Conservation (phyloP, 441 rosid species). For the Biscutella laevigata region DNA sequence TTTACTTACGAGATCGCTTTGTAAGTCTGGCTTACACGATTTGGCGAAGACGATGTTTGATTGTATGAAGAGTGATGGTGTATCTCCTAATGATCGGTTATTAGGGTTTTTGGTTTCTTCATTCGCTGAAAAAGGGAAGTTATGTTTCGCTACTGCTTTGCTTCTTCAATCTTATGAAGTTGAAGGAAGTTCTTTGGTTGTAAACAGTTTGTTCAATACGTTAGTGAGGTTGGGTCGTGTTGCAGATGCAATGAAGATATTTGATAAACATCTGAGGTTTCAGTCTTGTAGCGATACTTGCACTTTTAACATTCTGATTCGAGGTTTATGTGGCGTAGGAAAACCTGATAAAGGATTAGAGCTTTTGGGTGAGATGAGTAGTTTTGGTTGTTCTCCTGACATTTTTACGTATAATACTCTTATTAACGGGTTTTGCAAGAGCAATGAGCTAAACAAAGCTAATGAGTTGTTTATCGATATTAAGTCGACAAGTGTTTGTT, state of each 20-base stretch:
- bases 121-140: slow-evolving; percentile 32
- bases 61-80: slow-evolving; percentile 64
- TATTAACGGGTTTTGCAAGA: slow-evolving; percentile 59
- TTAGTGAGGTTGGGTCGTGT: slow-evolving; percentile 42
- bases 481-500: slow-evolving; percentile 25
- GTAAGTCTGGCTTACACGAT: slow-evolving; percentile 50
- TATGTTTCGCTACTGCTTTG: slow-evolving; percentile 40
- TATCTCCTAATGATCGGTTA: slow-evolving; percentile 33
- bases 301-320: slow-evolving; percentile 63
- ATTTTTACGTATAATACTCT: slow-evolving; percentile 58
- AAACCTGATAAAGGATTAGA: slow-evolving; percentile 41
- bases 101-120: slow-evolving; percentile 47
- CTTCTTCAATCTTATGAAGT: slow-evolving; percentile 40
- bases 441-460: slow-evolving; percentile 44
- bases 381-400: slow-evolving; percentile 60
- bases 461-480: slow-evolving; percentile 37
- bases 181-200: slow-evolving; percentile 26
- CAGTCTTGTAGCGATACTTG: slow-evolving; percentile 46
- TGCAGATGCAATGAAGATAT: slow-evolving; percentile 46
- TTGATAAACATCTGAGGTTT: slow-evolving; percentile 34
- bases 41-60: slow-evolving; percentile 37
- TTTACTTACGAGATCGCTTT: slow-evolving; percentile 49
- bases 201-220: slow-evolving; percentile 43
- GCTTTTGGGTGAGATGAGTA: slow-evolving; percentile 43
- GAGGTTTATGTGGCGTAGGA: slow-evolving; percentile 48